phyloP scores from a whole-genome alignment of 306 rosid species.

The Casuarina glauca region DNA sequence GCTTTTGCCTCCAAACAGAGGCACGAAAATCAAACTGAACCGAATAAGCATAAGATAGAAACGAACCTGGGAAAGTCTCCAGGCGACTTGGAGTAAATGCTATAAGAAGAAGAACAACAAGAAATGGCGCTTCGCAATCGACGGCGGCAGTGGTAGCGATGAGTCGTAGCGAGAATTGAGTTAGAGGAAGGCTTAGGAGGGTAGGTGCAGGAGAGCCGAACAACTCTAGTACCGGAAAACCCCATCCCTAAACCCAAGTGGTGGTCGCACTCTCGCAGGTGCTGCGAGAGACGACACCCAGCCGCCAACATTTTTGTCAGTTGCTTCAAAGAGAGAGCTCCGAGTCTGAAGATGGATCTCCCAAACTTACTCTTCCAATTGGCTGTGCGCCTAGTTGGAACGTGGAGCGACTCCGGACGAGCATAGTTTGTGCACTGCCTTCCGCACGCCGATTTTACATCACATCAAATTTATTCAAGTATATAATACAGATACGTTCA shows the following conservation, averaged over 20 bases:
- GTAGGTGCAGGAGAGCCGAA: constrained; percentile 38
- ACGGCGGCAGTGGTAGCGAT: constrained; percentile 1
- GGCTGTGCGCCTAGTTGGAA: too few relatives aligned
- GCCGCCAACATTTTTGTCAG: constrained; percentile 22
- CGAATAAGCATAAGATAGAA: constrained; percentile 4
- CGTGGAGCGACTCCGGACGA: too few relatives aligned
- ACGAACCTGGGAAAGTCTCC: constrained; percentile 57
- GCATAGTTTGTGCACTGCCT: too few relatives aligned
- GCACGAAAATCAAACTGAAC: neutral
- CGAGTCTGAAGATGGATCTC: neutral
- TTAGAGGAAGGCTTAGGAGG: constrained; percentile 30
- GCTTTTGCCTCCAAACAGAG: neutral
- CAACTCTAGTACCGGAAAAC: constrained; percentile 27
- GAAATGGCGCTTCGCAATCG: constrained; percentile 13
- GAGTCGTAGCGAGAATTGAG: constrained; percentile 3
- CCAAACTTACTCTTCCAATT: too few relatives aligned
- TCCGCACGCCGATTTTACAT: too few relatives aligned
- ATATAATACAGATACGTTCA: too few relatives aligned
- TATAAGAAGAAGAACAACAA: constrained; percentile 23
- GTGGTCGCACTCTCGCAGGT: constrained; percentile 53
- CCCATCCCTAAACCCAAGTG: constrained; percentile 36
- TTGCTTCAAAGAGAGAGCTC: neutral
- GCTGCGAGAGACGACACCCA: constrained; percentile 52
- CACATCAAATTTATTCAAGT: too few relatives aligned
- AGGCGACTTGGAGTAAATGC: constrained; percentile 44